Conservation (phyloP, 2,329 filamentous ascomycete genomes). For the Penicillium freii region DNA sequence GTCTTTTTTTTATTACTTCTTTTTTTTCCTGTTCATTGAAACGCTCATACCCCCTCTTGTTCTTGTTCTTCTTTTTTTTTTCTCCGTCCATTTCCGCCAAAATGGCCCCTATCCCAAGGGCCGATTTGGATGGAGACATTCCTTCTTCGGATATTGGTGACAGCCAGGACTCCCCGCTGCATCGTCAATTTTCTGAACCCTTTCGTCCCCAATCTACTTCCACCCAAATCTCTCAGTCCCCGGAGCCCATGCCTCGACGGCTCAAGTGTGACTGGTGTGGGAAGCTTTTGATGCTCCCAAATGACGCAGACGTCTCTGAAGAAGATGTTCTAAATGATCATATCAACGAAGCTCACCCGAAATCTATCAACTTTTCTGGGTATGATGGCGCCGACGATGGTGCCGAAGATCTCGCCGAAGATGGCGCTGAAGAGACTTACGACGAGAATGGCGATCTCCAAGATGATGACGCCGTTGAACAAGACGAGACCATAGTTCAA, state of each 20-base stretch:
- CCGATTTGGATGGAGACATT: slow-evolving; percentile 37
- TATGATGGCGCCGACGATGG: slow-evolving; percentile 23
- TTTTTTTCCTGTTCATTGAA: background rate
- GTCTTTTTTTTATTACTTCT: slow-evolving; percentile 1
- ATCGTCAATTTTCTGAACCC: slow-evolving; percentile 42
- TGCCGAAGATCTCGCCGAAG: slow-evolving; percentile 22
- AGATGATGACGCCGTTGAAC: slow-evolving; percentile 19
- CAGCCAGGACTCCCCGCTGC: slow-evolving; percentile 38
- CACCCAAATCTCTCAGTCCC: slow-evolving; percentile 36
- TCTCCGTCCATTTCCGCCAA: slow-evolving; percentile 1
- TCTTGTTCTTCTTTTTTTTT: slow-evolving; percentile 1
- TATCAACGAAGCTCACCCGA: slow-evolving; percentile 35
- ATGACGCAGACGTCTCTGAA: slow-evolving; percentile 25
- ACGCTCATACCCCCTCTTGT: slow-evolving; percentile 2
- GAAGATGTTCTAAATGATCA: slow-evolving; percentile 35
- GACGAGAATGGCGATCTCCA: slow-evolving; percentile 20
- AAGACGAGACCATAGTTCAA: slow-evolving; percentile 12
- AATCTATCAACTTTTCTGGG: slow-evolving; percentile 26
- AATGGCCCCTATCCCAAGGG: slow-evolving; percentile 37
- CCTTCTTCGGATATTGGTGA: slow-evolving; percentile 38
- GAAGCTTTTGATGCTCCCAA: slow-evolving; percentile 31
- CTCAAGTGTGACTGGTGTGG: slow-evolving; percentile 41
- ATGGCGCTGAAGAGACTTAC: slow-evolving; percentile 12
- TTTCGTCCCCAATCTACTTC: slow-evolving; percentile 35
- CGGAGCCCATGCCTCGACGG: slow-evolving; percentile 26